Percentiles rank a stretch among this genome's conserved stretches.
Evolutionary conservation across 208 protist genomes (phyloP).

Genomic region (Leishmania braziliensis): DNA sequence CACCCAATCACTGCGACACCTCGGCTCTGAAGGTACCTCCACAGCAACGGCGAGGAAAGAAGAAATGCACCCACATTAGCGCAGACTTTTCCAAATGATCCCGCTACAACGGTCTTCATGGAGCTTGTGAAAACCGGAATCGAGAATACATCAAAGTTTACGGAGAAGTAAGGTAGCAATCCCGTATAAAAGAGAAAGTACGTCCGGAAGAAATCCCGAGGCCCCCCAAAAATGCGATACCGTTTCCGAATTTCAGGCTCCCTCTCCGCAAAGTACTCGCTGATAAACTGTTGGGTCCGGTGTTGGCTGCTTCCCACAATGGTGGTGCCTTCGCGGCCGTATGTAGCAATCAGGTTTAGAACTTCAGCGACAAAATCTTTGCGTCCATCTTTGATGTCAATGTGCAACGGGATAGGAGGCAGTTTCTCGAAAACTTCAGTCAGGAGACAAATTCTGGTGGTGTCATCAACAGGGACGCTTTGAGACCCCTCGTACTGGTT

Average conservation of each 20-base stretch:
- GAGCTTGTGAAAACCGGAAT: conserved; percentile 66
- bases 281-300: conserved; percentile 51
- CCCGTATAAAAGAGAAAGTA: conserved; percentile 69
- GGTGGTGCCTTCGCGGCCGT: conserved; percentile 50
- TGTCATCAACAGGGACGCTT: conserved; percentile 49
- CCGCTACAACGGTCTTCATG: conserved; percentile 32
- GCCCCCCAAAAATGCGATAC: conserved; percentile 62
- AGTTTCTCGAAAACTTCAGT: conserved; percentile 70
- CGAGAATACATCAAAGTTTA: conserved; percentile 77
- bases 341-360: conserved; percentile 63
- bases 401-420: conserved; percentile 58
- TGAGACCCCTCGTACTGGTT: conserved; percentile 49
- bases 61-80: conserved; percentile 32
- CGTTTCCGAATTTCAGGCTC: conserved; percentile 38
- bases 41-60: conserved; percentile 62
- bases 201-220: conserved; percentile 44
- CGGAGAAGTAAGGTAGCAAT: conserved; percentile 55
- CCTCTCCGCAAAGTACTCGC: conserved; percentile 49
- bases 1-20: conserved; percentile 75
- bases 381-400: conserved; percentile 74
- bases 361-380: conserved; percentile 51
- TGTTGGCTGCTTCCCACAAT: conserved; percentile 74
- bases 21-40: conserved; percentile 71
- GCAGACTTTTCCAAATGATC: conserved; percentile 24
- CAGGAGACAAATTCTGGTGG: conserved; percentile 68